Evolutionary conservation across 1,284 basidiomycete species (phyloP), one percentile per base, ranked within the genome.

Genomic region (Microbotryum scabiosae): DNA sequence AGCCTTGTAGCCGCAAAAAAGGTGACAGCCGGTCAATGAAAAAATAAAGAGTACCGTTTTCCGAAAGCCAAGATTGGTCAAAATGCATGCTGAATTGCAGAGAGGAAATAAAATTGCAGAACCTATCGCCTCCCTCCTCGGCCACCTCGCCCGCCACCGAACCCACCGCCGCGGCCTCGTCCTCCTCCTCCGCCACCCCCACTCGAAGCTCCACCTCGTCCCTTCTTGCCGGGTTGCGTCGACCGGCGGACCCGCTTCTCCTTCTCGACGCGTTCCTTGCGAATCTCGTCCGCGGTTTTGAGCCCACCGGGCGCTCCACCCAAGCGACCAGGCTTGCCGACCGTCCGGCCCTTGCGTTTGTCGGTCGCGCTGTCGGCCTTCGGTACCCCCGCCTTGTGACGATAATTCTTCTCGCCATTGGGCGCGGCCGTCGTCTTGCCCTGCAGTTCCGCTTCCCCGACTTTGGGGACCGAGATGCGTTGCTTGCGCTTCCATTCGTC

Each of bases 401-500:
- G 60, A 50, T 56, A 70, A 26, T 57, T 61, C 62, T 67, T 69
- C 47, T 61, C 61, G 12, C 52, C 60, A 28, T 28, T 51, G 8
- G 44, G 32, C 7, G 58, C 62, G 23, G 44, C 46, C 14, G 55
- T 62, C 18, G 70, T 68, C 14, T 61, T 32, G 3, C 57, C 61
- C 56, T 61, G 51, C 12, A 73, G 49, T 74, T 92, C 89, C 4
- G 77, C 78, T 73, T 97, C 91, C 18, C 92, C 92, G 12, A 89
- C 82, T 63, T 82, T 83, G 1, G 91, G 92, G 50, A 97, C 75
- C 65, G 79, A 80, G 9, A 84, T 76, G 41, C 82, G 83, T 59
- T 80, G 84, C 76, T 87, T 88, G 64, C 82, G 80, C 75, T 88
- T 89, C 96, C 96, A 99, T 73, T 94, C 90, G 57, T 96, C 90